Evolutionary conservation across 2,329 filamentous ascomycete species (phyloP), one percentile per base, ranked within the genome.

Genomic region (Aureobasidium sp.): DNA sequence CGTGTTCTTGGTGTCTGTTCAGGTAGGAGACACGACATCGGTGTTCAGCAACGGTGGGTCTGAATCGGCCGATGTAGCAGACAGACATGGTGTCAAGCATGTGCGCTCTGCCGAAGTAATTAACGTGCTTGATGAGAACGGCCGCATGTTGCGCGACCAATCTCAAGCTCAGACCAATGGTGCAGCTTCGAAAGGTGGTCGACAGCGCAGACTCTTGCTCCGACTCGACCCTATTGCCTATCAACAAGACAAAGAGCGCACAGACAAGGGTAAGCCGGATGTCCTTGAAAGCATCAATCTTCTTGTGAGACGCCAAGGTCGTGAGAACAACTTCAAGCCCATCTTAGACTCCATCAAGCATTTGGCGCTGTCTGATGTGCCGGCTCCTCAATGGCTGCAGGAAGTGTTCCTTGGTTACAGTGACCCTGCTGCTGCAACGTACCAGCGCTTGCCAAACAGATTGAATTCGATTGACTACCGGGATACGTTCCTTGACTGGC

Each of bases 371-470:
- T 91, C 91, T 0, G 90, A 96, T 68, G 87, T 93, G 22, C 89
- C 90, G 7, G 81, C 97, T 60, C 91, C 94, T 15, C 84, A 87
- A 2, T 99, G 94, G 94, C 81, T 99, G 47, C 91, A 96, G 70
- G 94, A 97, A 67, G 93, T 97, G 11, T 99, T 97, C 74, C 79
- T 99, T n/a, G 94, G 94, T 3, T 97, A 96, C 73, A 94, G 94
- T 51, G 92, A 99, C 74, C 93, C 94, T 63, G 84, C 90, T 34
- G 87, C 89, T 63, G 94, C 94, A 37, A 89, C 86, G 25, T 96
- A 96, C 76, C 91, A 89, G 66, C 87, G 91, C 56, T 77, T 99
- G 17, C 78, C 89, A 1, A 94, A 91, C 72, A 84, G 87, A 63
- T 80, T 96, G 66, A 85, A 86, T 69, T 89, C 84, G 61, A 79